Percentiles rank a stretch among this genome's conserved stretches.
Conservation (phyloP, 129 eudicot genomes). For the Cynara cardunculus region DNA sequence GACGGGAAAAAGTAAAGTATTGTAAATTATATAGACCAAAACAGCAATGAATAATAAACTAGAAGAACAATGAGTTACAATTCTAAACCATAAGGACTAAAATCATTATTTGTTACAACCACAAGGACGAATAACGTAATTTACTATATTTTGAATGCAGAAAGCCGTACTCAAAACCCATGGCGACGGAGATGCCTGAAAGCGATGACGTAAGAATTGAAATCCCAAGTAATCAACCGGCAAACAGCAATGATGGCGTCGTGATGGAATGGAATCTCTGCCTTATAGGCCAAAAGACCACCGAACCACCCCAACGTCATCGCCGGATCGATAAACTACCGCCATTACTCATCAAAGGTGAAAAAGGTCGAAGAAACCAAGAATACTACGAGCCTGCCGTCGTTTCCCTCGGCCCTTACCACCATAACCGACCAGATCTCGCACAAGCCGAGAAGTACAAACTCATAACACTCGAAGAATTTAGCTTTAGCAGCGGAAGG, state of each 20-base stretch:
- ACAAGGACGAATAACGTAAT: too few species aligned
- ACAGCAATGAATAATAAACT: too few species aligned
- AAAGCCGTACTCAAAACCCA: not conserved
- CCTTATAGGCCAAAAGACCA: constrained; percentile 11
- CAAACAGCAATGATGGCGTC: not conserved
- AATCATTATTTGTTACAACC: too few species aligned
- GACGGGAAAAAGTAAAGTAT: too few species aligned
- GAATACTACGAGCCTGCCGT: constrained; percentile 30
- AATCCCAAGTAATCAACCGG: not conserved
- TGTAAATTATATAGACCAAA: too few species aligned
- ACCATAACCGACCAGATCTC: constrained; percentile 10
- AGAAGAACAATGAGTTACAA: too few species aligned
- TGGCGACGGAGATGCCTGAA: constrained; percentile 13
- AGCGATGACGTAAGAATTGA: constrained; percentile 15
- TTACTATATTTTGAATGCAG: too few species aligned
- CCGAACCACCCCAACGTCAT: not conserved
- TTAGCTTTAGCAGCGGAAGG: not conserved
- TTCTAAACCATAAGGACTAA: too few species aligned
- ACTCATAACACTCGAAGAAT: constrained; percentile 22
- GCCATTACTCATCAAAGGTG: constrained; percentile 24
- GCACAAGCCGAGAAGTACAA: constrained; percentile 25
- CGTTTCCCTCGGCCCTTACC: constrained; percentile 40
- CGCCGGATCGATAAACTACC: constrained; percentile 31
- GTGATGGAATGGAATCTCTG: constrained; percentile 20
- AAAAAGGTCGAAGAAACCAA: not conserved